These are phyloP conservation scores for Rutstroemia sp. DNA, from an alignment of 2,329 filamentous ascomycete species.

Conservation along the genomic window DNA sequence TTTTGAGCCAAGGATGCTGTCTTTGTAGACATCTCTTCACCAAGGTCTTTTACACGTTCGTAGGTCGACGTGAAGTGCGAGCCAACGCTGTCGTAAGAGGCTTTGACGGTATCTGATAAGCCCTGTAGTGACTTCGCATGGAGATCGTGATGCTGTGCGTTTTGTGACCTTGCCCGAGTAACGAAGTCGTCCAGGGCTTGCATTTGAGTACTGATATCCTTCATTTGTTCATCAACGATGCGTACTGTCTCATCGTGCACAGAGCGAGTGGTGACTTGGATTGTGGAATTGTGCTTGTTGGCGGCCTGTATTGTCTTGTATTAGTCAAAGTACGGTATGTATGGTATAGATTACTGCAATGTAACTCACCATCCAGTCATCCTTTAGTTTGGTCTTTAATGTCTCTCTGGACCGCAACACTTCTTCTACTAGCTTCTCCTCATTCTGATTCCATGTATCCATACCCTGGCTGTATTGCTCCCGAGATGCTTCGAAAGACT, in stretches of 20 bases:
- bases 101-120: conserved; percentile 61
- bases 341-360: no score
- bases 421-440: conserved; percentile 61
- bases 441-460: conserved; percentile 64
- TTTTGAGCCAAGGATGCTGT: conserved; percentile 50
- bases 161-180: conserved; percentile 70
- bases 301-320: conserved; percentile 44
- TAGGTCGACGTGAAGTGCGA: conserved; percentile 63
- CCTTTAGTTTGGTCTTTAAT: conserved; percentile 74
- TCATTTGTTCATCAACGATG: conserved; percentile 83
- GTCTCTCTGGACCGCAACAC: conserved; percentile 67
- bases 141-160: conserved; percentile 65
- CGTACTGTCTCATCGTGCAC: conserved; percentile 86
- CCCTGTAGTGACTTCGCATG: conserved; percentile 59
- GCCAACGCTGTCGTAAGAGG: conserved; percentile 65
- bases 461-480: conserved; percentile 63
- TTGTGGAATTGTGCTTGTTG: conserved; percentile 72
- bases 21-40: conserved; percentile 57
- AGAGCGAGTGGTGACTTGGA: conserved; percentile 75
- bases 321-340: conserved; percentile 7
- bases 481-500: conserved; percentile 57
- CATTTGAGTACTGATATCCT: conserved; percentile 83
- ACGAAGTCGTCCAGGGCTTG: conserved; percentile 87
- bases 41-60: conserved; percentile 60
- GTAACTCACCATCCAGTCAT: conserved; percentile 70